A percentile compares a stretch with the other conserved stretches of the same genome.
These are phyloP conservation scores for Nowakowskiella sp. DNA, from an alignment of 192 early-diverging fungal species.

Conservation along the genomic window DNA sequence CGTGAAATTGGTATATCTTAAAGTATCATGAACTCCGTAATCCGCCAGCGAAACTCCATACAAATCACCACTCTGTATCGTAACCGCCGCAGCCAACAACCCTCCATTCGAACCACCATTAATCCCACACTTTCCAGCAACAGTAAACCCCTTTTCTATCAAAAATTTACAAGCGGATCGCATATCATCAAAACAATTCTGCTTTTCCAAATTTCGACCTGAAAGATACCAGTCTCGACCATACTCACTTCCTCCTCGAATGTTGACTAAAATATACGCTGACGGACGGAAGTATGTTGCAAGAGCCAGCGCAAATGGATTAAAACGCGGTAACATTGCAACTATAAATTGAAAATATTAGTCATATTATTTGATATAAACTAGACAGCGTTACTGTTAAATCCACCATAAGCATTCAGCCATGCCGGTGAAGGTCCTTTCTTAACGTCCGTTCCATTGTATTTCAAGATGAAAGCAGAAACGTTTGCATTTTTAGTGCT, in stretches of 20 bases:
- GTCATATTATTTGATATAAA: background rate
- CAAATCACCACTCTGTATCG: background rate
- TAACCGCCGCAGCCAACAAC: background rate
- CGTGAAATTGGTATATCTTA: background rate
- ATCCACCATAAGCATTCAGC: conserved; percentile 12
- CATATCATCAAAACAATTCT: conserved; percentile 2
- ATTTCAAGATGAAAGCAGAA: too few species aligned
- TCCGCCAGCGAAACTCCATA: background rate
- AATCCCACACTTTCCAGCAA: background rate
- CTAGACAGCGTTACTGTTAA: background rate
- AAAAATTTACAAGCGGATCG: background rate
- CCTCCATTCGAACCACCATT: conserved; percentile 5
- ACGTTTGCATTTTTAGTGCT: too few species aligned
- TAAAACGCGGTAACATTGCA: conserved; percentile 6
- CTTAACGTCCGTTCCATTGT: too few species aligned
- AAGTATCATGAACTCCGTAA: conserved; percentile 6
- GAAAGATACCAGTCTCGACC: background rate
- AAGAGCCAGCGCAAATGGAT: conserved; percentile 1
- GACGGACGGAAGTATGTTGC: too few species aligned
- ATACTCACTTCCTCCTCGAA: conserved; percentile 3
- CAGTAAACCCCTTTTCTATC: conserved; percentile 2
- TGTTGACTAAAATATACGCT: too few species aligned
- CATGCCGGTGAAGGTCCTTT: conserved; percentile 3
- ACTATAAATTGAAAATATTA: conserved; percentile 1
- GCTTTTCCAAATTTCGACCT: conserved; percentile 7